These are phyloP conservation scores for Xylaria sp. DNA, from an alignment of 2,329 filamentous ascomycete species.

Conservation along the genomic window DNA sequence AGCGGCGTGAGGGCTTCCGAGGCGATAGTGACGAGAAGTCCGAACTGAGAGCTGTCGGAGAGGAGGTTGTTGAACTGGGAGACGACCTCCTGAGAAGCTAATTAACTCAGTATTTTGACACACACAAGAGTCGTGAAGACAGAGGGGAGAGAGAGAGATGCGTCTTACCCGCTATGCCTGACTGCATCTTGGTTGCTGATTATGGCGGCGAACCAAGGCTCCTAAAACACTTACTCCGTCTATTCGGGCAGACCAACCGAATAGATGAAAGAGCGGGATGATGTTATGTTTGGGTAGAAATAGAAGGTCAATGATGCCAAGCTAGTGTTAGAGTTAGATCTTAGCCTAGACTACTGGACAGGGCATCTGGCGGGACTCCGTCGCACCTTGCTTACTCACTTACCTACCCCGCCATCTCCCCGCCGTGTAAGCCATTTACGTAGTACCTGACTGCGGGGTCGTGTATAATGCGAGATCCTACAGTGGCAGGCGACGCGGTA, in stretches of 20 bases:
- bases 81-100: constrained; percentile 81
- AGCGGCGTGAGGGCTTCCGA: constrained; percentile 74
- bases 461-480: not conserved
- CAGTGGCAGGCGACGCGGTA: no score
- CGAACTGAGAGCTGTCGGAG: constrained; percentile 70
- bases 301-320: not conserved
- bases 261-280: not conserved
- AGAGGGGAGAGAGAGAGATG: not conserved
- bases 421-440: not conserved
- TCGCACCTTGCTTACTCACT: constrained; percentile 1
- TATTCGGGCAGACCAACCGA: not conserved
- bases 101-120: not conserved
- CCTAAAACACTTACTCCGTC: constrained; percentile 11
- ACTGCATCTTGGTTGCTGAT: constrained; percentile 70
- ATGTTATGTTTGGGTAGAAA: constrained; percentile 9
- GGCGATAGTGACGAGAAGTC: constrained; percentile 76
- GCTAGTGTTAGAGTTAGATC: not conserved
- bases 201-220: constrained; percentile 17
- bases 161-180: constrained; percentile 75
- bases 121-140: not conserved
- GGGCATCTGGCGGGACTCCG: constrained; percentile 5
- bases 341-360: not conserved
- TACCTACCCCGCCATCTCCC: not conserved
- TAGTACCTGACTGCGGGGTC: constrained; percentile 5
- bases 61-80: constrained; percentile 78